Evolutionary conservation across 1,139 yeast species (phyloP), one percentile per base, ranked within the genome.

Genomic region (Suhomyces bribrorum): DNA sequence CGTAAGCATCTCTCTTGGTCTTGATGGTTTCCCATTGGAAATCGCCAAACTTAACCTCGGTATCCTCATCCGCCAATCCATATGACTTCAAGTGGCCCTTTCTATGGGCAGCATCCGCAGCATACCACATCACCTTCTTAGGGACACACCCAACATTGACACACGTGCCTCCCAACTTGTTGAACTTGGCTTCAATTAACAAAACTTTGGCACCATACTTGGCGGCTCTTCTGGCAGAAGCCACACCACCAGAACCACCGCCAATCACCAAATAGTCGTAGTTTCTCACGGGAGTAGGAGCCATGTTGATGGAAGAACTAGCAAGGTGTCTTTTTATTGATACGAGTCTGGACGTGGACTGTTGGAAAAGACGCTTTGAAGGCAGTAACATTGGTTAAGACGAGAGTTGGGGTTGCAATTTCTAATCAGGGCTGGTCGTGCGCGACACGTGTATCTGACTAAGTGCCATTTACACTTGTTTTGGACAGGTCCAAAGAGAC

Each of bases 181-280:
- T 54, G 43, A 71, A 81, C 42, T 81, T 79, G 28, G 87, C 80
- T 63, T 92, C 98, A 42, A 92, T 75, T 28, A 92, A 59, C 46
- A 90, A 72, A 2, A 94, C 85, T 52, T 88, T 87, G 23, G 94
- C 95, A 18, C 98, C 98, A 53, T 89, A 81, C 33, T 83, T 79
- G 35, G 97, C 96, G 9, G 98, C 98, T 54, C 97, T 81, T 62
- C 99, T 82, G 14, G 97, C 95, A 16, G 95, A 84, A 14, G 98
- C 97, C 33, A 92, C 97, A 50, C 99, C 99, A 37, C 97, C 99
- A 28, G 97, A 88, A n/a, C 99, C 99, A 45, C 98, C 99, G 34
- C 99, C 99, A 53, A 92, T 92, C 44, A 92, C 98, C 40, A 92
- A 73, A 60, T 87, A 92, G 55, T 90, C 89, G 71, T 82, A 92